Conservation (phyloP, 176 grass and related monocot species). For the Carex kokanica region DNA sequence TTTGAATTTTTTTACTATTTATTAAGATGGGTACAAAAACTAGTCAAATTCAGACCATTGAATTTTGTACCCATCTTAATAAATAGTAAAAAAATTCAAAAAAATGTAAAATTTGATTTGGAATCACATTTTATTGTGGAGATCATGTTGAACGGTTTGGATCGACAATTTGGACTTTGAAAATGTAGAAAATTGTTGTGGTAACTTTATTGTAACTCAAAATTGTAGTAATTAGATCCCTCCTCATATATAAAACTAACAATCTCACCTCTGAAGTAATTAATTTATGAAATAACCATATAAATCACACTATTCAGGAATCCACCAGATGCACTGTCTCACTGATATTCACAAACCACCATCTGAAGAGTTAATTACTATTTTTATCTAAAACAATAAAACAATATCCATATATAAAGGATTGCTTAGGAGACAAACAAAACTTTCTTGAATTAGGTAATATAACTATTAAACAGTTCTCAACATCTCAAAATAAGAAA, state of each 20-base stretch:
- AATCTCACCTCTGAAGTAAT: not conserved
- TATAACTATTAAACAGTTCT: not conserved
- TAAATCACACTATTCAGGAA: not conserved
- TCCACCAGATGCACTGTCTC: not conserved
- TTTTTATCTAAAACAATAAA: not conserved
- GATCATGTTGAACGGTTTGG: too few species aligned
- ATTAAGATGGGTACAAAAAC: too few species aligned
- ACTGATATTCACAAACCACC: not conserved
- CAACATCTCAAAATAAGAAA: not conserved
- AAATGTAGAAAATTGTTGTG: too few species aligned
- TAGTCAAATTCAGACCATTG: too few species aligned
- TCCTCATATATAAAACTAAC: not conserved
- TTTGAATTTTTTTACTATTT: too few species aligned
- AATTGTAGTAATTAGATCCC: too few species aligned
- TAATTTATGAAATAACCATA: not conserved
- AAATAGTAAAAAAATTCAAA: too few species aligned
- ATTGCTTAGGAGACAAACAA: slow-evolving; percentile 18
- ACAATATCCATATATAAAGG: not conserved
- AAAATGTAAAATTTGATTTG: too few species aligned
- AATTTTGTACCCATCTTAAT: too few species aligned
- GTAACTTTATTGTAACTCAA: too few species aligned
- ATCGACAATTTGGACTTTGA: too few species aligned
- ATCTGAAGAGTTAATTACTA: not conserved
- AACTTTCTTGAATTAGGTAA: slow-evolving; percentile 2
- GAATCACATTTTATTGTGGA: too few species aligned